A percentile compares a stretch with the other conserved stretches of the same genome.
Evolutionary conservation across 2,329 filamentous ascomycete genomes (phyloP).

Genomic region (Lachnellula willkommii): DNA sequence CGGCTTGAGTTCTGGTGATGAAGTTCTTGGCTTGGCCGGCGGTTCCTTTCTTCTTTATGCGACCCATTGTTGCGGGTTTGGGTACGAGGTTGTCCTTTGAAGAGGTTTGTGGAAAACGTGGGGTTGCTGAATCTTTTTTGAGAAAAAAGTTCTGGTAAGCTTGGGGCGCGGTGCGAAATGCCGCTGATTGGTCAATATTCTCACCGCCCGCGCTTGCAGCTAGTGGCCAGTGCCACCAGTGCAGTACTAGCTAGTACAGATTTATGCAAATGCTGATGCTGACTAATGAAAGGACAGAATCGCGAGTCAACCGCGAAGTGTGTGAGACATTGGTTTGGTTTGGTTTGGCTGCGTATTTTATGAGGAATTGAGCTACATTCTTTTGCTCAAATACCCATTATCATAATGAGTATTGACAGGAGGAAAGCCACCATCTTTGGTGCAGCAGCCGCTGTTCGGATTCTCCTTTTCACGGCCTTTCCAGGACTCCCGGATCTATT

Average conservation of each 20-base stretch:
- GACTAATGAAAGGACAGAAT: background rate
- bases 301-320: background rate
- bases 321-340: no score
- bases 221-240: background rate
- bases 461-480: constrained; percentile 75
- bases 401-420: constrained; percentile 47
- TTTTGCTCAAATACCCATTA: constrained; percentile 10
- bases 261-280: no score
- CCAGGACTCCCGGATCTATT: constrained; percentile 79
- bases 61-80: constrained; percentile 52
- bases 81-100: constrained; percentile 16
- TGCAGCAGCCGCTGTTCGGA: constrained; percentile 70
- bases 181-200: constrained; percentile 6
- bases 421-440: constrained; percentile 65
- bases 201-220: constrained; percentile 7
- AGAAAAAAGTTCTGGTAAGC: constrained; percentile 29
- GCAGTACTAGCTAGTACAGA: background rate
- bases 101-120: constrained; percentile 12
- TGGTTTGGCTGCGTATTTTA: background rate
- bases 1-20: constrained; percentile 92
- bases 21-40: constrained; percentile 96
- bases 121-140: constrained; percentile 31
- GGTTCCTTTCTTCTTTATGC: constrained; percentile 83
- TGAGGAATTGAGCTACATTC: constrained; percentile 19
- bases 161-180: background rate